Base-by-base conservation (phyloP, 345 rosid genomes). In the Balakata baccata region DNA sequence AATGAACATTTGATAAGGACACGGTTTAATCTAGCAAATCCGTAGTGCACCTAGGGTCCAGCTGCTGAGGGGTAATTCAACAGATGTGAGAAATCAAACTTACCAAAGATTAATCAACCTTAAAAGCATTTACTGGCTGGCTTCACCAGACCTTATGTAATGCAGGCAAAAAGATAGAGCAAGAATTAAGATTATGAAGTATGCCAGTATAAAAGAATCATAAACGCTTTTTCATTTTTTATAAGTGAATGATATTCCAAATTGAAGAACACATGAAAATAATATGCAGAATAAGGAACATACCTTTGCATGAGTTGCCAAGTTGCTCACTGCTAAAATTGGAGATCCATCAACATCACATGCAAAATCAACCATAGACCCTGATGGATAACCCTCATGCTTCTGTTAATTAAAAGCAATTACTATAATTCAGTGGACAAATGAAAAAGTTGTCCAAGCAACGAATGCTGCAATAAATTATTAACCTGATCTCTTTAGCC, bases 331-430 rank as follows among this genome's bases (percentile, higher is more conserved):
- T 57, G 97, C 97, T 51, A 92, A 64, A 69, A 92, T 85, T 8
- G 96, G 93, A 86, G 89, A 86, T 81, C 97, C 98, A 87, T 86
- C 90, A 61, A 82, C 86, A 79, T 86, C 98, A 74, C 94, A 89
- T 17, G 97, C 95, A 83, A 89, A 90, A 83, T 92, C 99, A 76
- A 95, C 96, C 92, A 88, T 84, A 4, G 94, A 86, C 1, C 98
- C 98, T 50, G 99, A 92, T 56, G 99, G 98, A 75, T 92, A 94
- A 75, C 92, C 97, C 62, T 75, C 96, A 45, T 83, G 79, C 75
- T 86, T 89, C 96, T 93, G 90, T 82, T 83, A 16, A 76, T 22
- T 5, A 5, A 75, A 64, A 64, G 75, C 78, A 71, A 70, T 5
- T 37, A 22, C 20, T 64, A 56, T 52, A 12, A 75, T 50, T 39